phyloP scores from a whole-genome alignment of 1,284 basidiomycete species.

The Veloboletus limbatus region DNA sequence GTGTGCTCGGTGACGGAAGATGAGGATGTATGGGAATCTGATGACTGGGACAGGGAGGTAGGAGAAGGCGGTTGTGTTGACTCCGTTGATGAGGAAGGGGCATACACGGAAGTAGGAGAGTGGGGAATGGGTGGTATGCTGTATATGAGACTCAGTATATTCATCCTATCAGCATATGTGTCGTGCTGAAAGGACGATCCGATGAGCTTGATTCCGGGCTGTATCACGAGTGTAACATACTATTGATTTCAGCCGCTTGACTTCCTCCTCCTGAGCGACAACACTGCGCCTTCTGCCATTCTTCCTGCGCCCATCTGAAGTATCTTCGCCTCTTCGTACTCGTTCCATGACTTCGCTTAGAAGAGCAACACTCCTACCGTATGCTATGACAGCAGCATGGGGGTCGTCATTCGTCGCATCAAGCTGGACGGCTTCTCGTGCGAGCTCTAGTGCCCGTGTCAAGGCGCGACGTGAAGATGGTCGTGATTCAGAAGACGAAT shows the following conservation, averaged over 20 bases:
- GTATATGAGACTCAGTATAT: slow-evolving; percentile 82
- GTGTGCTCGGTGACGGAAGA: slow-evolving; percentile 38
- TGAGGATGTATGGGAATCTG: slow-evolving; percentile 43
- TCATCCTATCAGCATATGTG: slow-evolving; percentile 86
- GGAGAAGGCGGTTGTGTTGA: slow-evolving; percentile 51
- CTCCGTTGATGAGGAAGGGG: slow-evolving; percentile 49
- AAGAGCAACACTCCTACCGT: slow-evolving; percentile 76
- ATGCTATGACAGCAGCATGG: slow-evolving; percentile 75
- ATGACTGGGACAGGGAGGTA: slow-evolving; percentile 52
- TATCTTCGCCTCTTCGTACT: slow-evolving; percentile 78
- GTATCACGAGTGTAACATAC: slow-evolving; percentile 46
- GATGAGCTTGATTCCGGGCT: slow-evolving; percentile 13
- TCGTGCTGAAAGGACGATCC: slow-evolving; percentile 57
- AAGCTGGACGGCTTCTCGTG: slow-evolving; percentile 76
- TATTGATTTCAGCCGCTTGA: slow-evolving; percentile 74
- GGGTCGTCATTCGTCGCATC: slow-evolving; percentile 82
- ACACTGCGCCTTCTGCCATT: slow-evolving; percentile 69
- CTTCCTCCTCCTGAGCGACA: slow-evolving; percentile 82
- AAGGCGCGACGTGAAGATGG: slow-evolving; percentile 76
- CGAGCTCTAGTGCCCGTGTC: slow-evolving; percentile 77
- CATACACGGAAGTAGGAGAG: slow-evolving; percentile 52
- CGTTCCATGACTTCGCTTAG: slow-evolving; percentile 85
- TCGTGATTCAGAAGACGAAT: slow-evolving; percentile 39
- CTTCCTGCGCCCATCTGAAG: slow-evolving; percentile 55
- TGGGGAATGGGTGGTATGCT: slow-evolving; percentile 72